Evolutionary conservation across 352 stramenopile genomes (phyloP).

Genomic region (Thraustotheca clavata): DNA sequence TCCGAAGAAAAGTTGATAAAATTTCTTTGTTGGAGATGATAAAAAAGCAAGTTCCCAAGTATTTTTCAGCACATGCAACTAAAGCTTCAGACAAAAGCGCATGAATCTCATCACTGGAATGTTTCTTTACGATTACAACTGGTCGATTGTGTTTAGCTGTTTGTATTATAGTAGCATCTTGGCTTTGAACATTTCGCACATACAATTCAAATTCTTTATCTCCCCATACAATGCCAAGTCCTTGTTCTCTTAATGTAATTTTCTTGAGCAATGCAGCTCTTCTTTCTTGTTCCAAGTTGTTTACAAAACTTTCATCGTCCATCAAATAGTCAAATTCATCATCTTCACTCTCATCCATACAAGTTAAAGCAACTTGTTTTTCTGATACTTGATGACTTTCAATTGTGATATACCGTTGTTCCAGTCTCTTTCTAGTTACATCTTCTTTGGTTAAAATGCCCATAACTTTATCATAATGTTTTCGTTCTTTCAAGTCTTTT

Average conservation of each 20-base stretch:
- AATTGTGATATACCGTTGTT: not conserved
- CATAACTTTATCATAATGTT: not conserved
- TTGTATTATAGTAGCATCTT: not conserved
- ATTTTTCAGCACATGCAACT: not conserved
- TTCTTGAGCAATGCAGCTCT: not conserved
- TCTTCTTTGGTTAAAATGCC: conserved; percentile 6
- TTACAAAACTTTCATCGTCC: conserved; percentile 7
- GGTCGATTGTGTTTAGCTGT: conserved; percentile 11
- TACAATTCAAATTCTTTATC: conserved; percentile 12
- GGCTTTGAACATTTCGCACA: not conserved
- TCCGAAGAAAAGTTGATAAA: not conserved
- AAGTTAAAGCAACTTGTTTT: not conserved
- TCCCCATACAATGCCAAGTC: conserved; percentile 16
- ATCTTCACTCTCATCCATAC: conserved; percentile 1
- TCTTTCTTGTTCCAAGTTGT: not conserved
- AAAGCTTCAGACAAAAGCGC: not conserved
- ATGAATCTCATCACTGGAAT: not conserved
- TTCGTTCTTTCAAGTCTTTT: conserved; percentile 19
- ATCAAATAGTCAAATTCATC: conserved; percentile 11
- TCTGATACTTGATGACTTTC: not conserved
- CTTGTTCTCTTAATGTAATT: not conserved
- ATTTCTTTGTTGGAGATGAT: not conserved
- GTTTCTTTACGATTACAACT: not conserved
- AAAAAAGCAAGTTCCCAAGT: conserved; percentile 17
- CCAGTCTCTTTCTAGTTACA: conserved; percentile 5